These are phyloP conservation scores for Penicillium sp. DNA, from an alignment of 2,329 filamentous ascomycete genomes.

Conservation along the genomic window DNA sequence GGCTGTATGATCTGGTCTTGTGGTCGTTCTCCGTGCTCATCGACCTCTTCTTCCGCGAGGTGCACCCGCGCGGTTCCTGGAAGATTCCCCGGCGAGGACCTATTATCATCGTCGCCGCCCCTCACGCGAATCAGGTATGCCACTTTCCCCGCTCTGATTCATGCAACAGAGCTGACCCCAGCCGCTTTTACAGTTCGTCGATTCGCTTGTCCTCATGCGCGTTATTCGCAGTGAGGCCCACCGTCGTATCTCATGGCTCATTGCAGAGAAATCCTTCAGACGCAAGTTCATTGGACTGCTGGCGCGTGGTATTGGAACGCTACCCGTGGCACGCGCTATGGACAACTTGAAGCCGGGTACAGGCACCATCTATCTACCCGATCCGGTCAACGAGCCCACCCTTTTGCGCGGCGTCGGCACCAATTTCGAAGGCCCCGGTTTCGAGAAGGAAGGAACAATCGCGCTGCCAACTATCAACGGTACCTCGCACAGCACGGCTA, in stretches of 20 bases:
- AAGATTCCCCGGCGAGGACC: conserved; percentile 86
- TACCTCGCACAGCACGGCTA: conserved; percentile 76
- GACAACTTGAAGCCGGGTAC: conserved; percentile 77
- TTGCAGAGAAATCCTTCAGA: conserved; percentile 92
- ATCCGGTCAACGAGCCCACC: conserved; percentile 79
- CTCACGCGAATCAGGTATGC: conserved; percentile 88
- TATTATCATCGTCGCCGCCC: conserved; percentile 91
- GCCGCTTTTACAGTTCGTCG: conserved; percentile 69
- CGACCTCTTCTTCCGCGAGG: conserved; percentile 97
- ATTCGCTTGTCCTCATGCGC: conserved; percentile 89
- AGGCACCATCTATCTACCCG: conserved; percentile 83
- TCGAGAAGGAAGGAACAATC: conserved; percentile 75
- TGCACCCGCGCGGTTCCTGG: conserved; percentile 92
- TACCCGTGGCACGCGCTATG: conserved; percentile 90
- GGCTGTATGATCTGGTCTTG: conserved; percentile 51
- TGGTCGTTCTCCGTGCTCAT: conserved; percentile 65
- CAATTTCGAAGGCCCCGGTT: conserved; percentile 71
- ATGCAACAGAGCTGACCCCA: conserved; percentile 8
- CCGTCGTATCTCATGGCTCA: conserved; percentile 86
- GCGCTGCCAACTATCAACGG: conserved; percentile 84
- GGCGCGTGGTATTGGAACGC: conserved; percentile 79
- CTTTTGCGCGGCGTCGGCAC: conserved; percentile 77
- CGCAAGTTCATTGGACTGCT: conserved; percentile 84
- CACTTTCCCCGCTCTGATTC: not conserved
- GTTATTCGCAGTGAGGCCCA: conserved; percentile 82